Base-by-base conservation (phyloP, 768 basidiomycete genomes). In the Psilocybe sp. region DNA sequence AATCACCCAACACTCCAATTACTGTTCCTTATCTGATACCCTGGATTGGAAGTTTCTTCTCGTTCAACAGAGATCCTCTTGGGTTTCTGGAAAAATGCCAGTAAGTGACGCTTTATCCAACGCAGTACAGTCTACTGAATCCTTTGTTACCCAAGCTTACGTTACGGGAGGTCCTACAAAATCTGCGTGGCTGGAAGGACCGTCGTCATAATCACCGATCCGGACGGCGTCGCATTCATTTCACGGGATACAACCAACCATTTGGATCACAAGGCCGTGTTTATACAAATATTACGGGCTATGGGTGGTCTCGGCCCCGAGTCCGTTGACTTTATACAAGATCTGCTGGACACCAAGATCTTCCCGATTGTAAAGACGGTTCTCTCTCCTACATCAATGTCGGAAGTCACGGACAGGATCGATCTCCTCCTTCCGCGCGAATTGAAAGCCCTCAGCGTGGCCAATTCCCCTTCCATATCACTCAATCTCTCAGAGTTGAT, bases 11-110 rank as follows among this genome's bases (percentile, higher is more conserved):
- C 20, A 45, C 34, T 5, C 50, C 50, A 31, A 34, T 20, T 19
- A 43, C 48, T 12, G 40, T 49, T 12, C 41, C 48, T 10, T 36
- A 49, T 19, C 18, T 49, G 2, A 9, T 49, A 9, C 48, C 48
- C 2, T 49, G 48, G 48, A 16, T 49, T 2, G 48, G 48, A 15
- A 42, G 33, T 35, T 34, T 49, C 9, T 42, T 49, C 12, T 13
- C 40, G 14, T 49, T 49, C 32, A 49, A 35, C 48, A 11, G 32
- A 2, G 48, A 49, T 19, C 40, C 48, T 2, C 48, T 49, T 10
- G 34, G 16, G 10, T 49, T 42, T 16, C 35, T 49, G 15, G 14
- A 49, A 35, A 8, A 42, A 34, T 49, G 40, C 32, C 31, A 43
- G 48, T 49, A 35, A 49, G 40, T 32, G 15, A 16, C 16, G 3